A percentile compares a stretch with the other conserved stretches of the same genome.
These are phyloP conservation scores for Scheffersomyces titani DNA, from an alignment of 1,139 yeast genomes.

Conservation along the genomic window DNA sequence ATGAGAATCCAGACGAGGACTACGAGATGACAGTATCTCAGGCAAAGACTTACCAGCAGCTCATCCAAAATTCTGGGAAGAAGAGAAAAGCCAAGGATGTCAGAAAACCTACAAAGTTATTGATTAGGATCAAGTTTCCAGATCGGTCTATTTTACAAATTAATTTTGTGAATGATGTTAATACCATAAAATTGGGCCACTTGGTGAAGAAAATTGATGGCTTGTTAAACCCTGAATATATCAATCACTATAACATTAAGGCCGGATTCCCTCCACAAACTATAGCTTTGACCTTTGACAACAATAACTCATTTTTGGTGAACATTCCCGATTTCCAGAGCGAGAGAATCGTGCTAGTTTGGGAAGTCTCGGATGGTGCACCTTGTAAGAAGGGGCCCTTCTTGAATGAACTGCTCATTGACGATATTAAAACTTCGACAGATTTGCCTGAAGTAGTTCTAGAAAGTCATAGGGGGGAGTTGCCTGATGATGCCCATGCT, in stretches of 20 bases:
- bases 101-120: slow-evolving; percentile 27
- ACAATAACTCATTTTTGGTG: slow-evolving; percentile 31
- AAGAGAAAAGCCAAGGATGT: slow-evolving; percentile 24
- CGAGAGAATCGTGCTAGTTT: slow-evolving; percentile 36
- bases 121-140: slow-evolving; percentile 54
- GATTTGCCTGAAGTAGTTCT: slow-evolving; percentile 45
- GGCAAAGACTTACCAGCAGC: slow-evolving; percentile 52
- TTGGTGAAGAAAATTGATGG: slow-evolving; percentile 39
- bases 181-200: slow-evolving; percentile 41
- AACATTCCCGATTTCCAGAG: slow-evolving; percentile 35
- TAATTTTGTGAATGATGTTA: slow-evolving; percentile 40
- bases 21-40: slow-evolving; percentile 55
- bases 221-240: slow-evolving; percentile 37
- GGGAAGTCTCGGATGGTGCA: slow-evolving; percentile 25
- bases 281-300: slow-evolving; percentile 30
- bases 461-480: slow-evolving; percentile 32
- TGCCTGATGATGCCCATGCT: slow-evolving; percentile 16
- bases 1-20: slow-evolving; percentile 48
- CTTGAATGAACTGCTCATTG: slow-evolving; percentile 18
- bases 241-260: slow-evolving; percentile 34
- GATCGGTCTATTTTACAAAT: slow-evolving; percentile 53
- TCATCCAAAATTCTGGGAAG: slow-evolving; percentile 42
- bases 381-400: slow-evolving; percentile 23
- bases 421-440: slow-evolving; percentile 20
- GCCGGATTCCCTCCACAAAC: slow-evolving; percentile 45